Evolutionary conservation across 371 early-diverging fungal genomes (phyloP).

Genomic region (Mucor sp.): DNA sequence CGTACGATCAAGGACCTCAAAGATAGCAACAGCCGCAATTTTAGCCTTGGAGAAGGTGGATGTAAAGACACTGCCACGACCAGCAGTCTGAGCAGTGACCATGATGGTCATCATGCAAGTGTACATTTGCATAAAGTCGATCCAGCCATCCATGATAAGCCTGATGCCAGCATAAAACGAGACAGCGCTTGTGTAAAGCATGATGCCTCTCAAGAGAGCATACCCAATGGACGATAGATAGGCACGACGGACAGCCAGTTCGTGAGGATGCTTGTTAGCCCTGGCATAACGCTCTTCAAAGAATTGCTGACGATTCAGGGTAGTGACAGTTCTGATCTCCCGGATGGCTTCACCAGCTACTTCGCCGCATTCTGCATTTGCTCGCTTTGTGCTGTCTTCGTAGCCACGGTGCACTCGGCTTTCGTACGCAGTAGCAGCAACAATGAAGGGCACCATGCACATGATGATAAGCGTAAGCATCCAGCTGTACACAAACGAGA

Average conservation of each 20-base stretch:
- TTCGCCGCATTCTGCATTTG: conserved; percentile 70
- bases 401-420: conserved; percentile 45
- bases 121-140: conserved; percentile 49
- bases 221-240: conserved; percentile 61
- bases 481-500: conserved; percentile 58
- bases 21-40: conserved; percentile 74
- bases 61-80: conserved; percentile 52
- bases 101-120: conserved; percentile 58
- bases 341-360: conserved; percentile 83
- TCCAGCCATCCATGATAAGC: conserved; percentile 38
- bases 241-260: conserved; percentile 57
- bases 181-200: conserved; percentile 61
- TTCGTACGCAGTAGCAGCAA: conserved; percentile 40
- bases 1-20: conserved; percentile 70
- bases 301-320: conserved; percentile 76
- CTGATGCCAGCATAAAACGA: conserved; percentile 61
- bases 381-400: conserved; percentile 60
- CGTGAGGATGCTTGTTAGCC: conserved; percentile 66
- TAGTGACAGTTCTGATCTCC: conserved; percentile 85
- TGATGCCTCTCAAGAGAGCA: conserved; percentile 64
- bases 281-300: conserved; percentile 61
- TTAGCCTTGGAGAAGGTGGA: conserved; percentile 75
- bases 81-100: conserved; percentile 68
- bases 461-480: conserved; percentile 57
- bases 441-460: conserved; percentile 51